Base-by-base conservation (phyloP, 257 asterid species). In the Solanum megistacrolobum region DNA sequence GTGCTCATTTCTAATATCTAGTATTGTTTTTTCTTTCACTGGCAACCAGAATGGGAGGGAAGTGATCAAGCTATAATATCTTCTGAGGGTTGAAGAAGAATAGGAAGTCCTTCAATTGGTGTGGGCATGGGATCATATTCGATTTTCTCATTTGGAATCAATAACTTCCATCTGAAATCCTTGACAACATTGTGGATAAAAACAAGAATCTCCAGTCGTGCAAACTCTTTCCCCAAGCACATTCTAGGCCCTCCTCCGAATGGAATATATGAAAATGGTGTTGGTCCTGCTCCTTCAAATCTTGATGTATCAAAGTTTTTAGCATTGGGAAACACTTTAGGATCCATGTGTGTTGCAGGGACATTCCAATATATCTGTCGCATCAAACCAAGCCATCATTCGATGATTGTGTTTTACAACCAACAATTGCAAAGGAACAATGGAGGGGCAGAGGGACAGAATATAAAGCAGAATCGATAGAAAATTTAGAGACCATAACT, bases 211-310 rank as follows among this genome's bases (percentile, higher is more conserved):
- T 94, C 94, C 25, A 94, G 90, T 23, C 95, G 91, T 23, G 96
- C 94, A 84, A 92, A 94, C 91, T 94, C 96, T 88, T 94, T 93
- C 27, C 95, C 95, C 90, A 94, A 52, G 90, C 96, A 94, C 95
- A 88, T 88, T 65, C 90, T 34, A 39, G 90, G 86, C 31, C 90
- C 90, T 76, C 90, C 90, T 31, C 90, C 90, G 4, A 88, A 88
- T 27, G 88, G 86, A 20, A 84, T 85, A 55, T 84, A 88, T 27
- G 90, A 55, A 48, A 84, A 88, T 73, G 90, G 90, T 23, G 78
- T 34, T 4, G 88, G 83, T 20, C 88, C 88, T 1, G 43, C 60
- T 34, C 86, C 87, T 88, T 84, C 90, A 62, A 73, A 88, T 74
- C 90, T 88, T 21, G 87, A 84, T 1, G 88, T 41, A 84, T 88